Evolutionary conservation across 345 rosid genomes (phyloP).

Genomic region (Camelina hispida): DNA sequence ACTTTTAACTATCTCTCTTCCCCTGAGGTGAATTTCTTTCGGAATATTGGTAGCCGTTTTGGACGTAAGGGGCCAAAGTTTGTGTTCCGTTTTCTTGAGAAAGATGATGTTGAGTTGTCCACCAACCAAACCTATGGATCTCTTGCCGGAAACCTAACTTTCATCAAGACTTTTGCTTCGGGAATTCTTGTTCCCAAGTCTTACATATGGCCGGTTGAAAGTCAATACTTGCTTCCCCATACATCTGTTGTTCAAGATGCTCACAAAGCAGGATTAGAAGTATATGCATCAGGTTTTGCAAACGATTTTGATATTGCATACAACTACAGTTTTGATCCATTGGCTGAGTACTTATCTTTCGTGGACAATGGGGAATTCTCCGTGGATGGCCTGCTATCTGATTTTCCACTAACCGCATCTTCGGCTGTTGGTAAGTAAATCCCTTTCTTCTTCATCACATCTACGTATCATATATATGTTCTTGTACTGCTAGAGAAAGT

Average conservation of each 20-base stretch:
- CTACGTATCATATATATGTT: neutral
- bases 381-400: conserved; percentile 87
- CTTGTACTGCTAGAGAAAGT: neutral
- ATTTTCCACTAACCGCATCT: conserved; percentile 86
- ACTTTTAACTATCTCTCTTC: conserved; percentile 70
- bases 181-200: conserved; percentile 86
- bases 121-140: conserved; percentile 77
- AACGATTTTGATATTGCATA: conserved; percentile 73
- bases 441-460: conserved; percentile 20
- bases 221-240: conserved; percentile 56
- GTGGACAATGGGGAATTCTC: conserved; percentile 81
- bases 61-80: conserved; percentile 56
- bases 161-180: conserved; percentile 90
- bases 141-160: conserved; percentile 64
- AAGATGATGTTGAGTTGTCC: conserved; percentile 63
- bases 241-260: conserved; percentile 76
- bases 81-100: conserved; percentile 63
- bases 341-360: conserved; percentile 68
- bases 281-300: conserved; percentile 76
- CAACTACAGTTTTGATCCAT: conserved; percentile 86
- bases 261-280: conserved; percentile 83
- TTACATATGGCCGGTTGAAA: conserved; percentile 75
- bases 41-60: conserved; percentile 54
- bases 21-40: conserved; percentile 80
- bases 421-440: conserved; percentile 62